Percentiles rank a stretch among this genome's conserved stretches.
phyloP scores from a whole-genome alignment of 306 rosid genomes.

The Fragaria iinumae region DNA sequence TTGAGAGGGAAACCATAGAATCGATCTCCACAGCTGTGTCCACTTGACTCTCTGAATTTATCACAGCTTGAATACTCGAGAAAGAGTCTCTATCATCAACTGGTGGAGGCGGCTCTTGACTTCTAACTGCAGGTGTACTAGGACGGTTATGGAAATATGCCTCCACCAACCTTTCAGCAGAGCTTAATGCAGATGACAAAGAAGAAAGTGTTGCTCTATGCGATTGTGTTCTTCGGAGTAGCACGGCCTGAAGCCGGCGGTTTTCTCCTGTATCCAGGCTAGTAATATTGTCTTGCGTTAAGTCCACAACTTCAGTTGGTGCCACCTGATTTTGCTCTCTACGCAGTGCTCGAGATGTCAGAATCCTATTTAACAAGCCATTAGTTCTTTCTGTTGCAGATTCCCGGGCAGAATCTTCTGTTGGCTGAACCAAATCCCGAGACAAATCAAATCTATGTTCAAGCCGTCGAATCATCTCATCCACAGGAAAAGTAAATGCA shows the following conservation, averaged over 20 bases:
- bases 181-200: slow-evolving; percentile 57
- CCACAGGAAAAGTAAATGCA: slow-evolving; percentile 60
- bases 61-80: slow-evolving; percentile 88
- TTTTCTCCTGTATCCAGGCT: slow-evolving; percentile 49
- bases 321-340: slow-evolving; percentile 58
- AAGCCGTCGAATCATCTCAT: slow-evolving; percentile 85
- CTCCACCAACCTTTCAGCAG: slow-evolving; percentile 69
- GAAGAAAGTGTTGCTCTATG: slow-evolving; percentile 54
- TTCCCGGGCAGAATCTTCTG: slow-evolving; percentile 54
- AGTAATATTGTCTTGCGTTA: slow-evolving; percentile 40
- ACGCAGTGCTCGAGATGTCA: slow-evolving; percentile 71
- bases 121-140: slow-evolving; percentile 37
- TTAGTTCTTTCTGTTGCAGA: slow-evolving; percentile 54
- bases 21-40: slow-evolving; percentile 91
- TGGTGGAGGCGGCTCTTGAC: slow-evolving; percentile 63
- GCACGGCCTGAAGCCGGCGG: slow-evolving; percentile 48
- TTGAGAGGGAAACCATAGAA: slow-evolving; percentile 83
- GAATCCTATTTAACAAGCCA: slow-evolving; percentile 63
- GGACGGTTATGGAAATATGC: slow-evolving; percentile 55
- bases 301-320: slow-evolving; percentile 57
- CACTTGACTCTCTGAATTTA: slow-evolving; percentile 80
- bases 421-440: slow-evolving; percentile 50
- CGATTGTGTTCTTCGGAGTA: slow-evolving; percentile 60
- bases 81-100: slow-evolving; percentile 92
- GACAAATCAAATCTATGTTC: slow-evolving; percentile 72